Evolutionary conservation across 2,329 filamentous ascomycete species (phyloP), one percentile per base, ranked within the genome.

Genomic region (Colletotrichum tamarilloi): DNA sequence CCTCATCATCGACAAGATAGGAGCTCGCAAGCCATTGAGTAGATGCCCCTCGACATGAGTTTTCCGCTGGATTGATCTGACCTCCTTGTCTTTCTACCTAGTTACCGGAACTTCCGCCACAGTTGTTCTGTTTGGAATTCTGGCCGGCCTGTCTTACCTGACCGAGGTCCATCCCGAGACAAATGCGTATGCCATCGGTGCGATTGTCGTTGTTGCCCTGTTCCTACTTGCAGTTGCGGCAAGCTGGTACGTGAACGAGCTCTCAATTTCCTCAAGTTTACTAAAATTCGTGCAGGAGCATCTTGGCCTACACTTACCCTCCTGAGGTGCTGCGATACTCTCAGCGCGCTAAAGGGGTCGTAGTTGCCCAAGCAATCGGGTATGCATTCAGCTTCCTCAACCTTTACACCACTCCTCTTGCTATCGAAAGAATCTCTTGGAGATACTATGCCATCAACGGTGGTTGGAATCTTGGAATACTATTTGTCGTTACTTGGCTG

Each of bases 351-450:
- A 19, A 42, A 42, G 38, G 59, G 19, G 59, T 62, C 22, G 59
- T 62, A n/a, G 35, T 62, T 11, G 59, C 35, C 12, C 59, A 62
- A n/a, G 59, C 59, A 16, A 62, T 62, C 24, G 59, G 59, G 19
- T 62, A 62, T 22, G 59, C 59, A 26, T 62, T 62, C 35, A 62
- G 59, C 59, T 62, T 62, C 32, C 59, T 62, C 19, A 62, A 62
- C 28, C 59, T 62, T 4, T 62, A 49, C 59, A 62, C 59, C 59
- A 38, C 59, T 62, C 59, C 59, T 42, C 26, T 62, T 12, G 59
- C 59, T 5, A 62, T 62, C 59, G 59, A 62, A 26, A 22, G 35
- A 1, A 62, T 62, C 59, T 62, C 59, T 14, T 62, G 59, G 59
- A 22, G 59, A 26, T 62, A 62, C 35, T 62, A 62, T 42, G 38